Evolutionary conservation across 352 stramenopile species (phyloP), one percentile per base, ranked within the genome.

Genomic region (Halophytophthora batemanensis): DNA sequence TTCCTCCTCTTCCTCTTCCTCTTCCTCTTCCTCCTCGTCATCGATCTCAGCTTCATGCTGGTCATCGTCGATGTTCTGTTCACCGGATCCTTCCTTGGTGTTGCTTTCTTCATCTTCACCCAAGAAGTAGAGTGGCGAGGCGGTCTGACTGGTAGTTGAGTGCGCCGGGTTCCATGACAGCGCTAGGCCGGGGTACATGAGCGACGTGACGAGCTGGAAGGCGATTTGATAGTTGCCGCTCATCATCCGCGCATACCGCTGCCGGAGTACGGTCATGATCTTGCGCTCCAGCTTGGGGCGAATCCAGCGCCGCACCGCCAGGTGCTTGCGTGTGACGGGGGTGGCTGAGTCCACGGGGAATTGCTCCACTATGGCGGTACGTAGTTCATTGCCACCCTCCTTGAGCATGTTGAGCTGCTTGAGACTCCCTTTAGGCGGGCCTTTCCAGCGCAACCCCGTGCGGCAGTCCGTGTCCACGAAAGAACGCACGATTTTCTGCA

Each of bases 401-500:
- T 29, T 34, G 2, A 81, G 45, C 5, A 64, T 51, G 14, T 33
- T 52, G 11, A 76, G 44, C 6, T 60, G 52, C 15, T 78, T 62
- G 2, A 50, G 50, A 2, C 53, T 66, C 5, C 59, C 59, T 22
- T 61, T 45, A 0, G 56, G 45, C 11, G 48, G 50, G 0, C 56
- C 66, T 4, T 54, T 47, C 67, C 66, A 79, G 14, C 59, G 54
- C 22, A 53, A 39, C 0, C 71, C 74, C 1, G 74, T 77, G 5
- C 56, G 56, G 23, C 63, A 81, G 29, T 86, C 68, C 0, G 74
- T 86, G 25, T 73, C 66, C 11, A 86, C 50, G 10, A 81, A 48
- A 3, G 74, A 69, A 10, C 71, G 69, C 15, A 86, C 53, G 50
- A 82, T 66, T 14, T 60, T 79, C 45, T 81, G 71, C 39, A 86